Evolutionary conservation across 2,329 filamentous ascomycete genomes (phyloP), one percentile per base, ranked within the genome.

Genomic region (Didymella sp.): DNA sequence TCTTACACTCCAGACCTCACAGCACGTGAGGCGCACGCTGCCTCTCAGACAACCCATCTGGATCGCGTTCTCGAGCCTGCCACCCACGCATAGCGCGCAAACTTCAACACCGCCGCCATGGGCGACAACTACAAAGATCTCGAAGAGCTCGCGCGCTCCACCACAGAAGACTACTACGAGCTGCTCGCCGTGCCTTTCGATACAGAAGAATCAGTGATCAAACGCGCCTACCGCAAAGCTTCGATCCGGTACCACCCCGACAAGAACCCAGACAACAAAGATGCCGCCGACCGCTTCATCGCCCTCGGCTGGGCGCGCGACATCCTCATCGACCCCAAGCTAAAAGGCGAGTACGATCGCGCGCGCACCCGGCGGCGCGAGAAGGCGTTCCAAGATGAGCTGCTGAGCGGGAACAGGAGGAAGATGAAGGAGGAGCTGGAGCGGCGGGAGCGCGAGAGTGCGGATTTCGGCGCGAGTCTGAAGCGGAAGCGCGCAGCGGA

Each of bases 231-330:
- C 82, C 87, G 92, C 57, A 90, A 91, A 68, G 88, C 89, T 27
- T 92, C 92, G 3, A 82, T 96, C n/a, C 92, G 91, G 71, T 92
- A 93, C 80, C 94, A 98, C 76, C 94, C 94, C 1, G 94, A 98
- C 82, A 96, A 97, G 79, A 88, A 93, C 52, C 85, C 85, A 49
- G 73, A 75, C 64, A 73, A 80, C 57, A 77, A 79, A 5, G 78
- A 79, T 67, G 91, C 95, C 64, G 83, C 91, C 42, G 87, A 88
- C 53, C 90, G 90, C 70, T 98, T 96, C 81, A 90, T 96, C 76
- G 82, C 90, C 1, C 87, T 96, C 56, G 90, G 92, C 71, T 89
- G 90, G 60, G 93, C 92, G n/a, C 87, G 91, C 72, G 92, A 96
- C 76, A 85, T 97, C 2, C 85, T 98, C 2, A 85, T 86, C 25